phyloP scores from a whole-genome alignment of 2,329 filamentous ascomycete species.

The Stylonectria norvegica region DNA sequence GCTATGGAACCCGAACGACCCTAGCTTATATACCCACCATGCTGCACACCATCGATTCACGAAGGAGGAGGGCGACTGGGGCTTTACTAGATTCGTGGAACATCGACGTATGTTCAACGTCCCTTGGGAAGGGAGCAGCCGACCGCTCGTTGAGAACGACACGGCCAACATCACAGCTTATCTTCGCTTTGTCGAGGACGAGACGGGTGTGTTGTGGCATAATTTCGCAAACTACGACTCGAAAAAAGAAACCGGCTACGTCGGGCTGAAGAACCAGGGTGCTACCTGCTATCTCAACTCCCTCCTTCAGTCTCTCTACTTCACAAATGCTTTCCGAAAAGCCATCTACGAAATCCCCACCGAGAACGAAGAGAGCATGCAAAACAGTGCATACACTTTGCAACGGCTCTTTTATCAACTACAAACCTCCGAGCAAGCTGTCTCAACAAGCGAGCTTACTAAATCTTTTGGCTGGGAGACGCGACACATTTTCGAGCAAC shows the following conservation, averaged over 20 bases:
- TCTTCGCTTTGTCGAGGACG: constrained; percentile 77
- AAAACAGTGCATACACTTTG: constrained; percentile 88
- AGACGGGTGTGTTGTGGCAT: constrained; percentile 86
- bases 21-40: constrained; percentile 77
- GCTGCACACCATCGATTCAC: constrained; percentile 94
- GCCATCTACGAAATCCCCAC: constrained; percentile 98
- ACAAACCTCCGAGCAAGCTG: constrained; percentile 79
- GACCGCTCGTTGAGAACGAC: constrained; percentile 76
- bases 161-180: constrained; percentile 78
- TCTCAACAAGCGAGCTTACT: constrained; percentile 88
- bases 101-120: constrained; percentile 78
- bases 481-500: constrained; percentile 95
- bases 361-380: constrained; percentile 72
- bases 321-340: constrained; percentile 91
- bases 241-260: constrained; percentile 98
- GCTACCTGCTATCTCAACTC: constrained; percentile 89
- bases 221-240: constrained; percentile 95
- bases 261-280: constrained; percentile 94
- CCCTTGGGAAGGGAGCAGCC: constrained; percentile 65
- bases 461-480: constrained; percentile 98
- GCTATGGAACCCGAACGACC: constrained; percentile 90
- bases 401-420: constrained; percentile 94
- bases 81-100: constrained; percentile 95
- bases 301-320: constrained; percentile 77
- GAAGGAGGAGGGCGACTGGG: constrained; percentile 95